A percentile compares a stretch with the other conserved stretches of the same genome.
Conservation (phyloP, 2,329 filamentous ascomycete genomes). For the Alternaria alternata region DNA sequence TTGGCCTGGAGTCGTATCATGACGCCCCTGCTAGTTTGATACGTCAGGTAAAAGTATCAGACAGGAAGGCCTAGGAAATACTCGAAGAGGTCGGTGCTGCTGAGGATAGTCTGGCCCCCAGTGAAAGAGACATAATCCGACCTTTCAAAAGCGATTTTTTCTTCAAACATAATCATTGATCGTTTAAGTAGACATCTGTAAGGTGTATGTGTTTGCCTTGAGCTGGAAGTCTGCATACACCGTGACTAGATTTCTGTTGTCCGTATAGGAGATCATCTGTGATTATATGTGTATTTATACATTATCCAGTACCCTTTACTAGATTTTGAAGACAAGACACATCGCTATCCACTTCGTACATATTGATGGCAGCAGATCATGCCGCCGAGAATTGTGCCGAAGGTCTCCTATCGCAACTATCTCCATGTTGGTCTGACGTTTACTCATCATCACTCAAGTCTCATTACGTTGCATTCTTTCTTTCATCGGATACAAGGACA, state of each 20-base stretch:
- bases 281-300: not conserved
- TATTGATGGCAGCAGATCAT: not conserved
- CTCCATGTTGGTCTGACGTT: not conserved
- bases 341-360: not conserved
- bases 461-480: not conserved
- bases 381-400: not conserved
- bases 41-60: not conserved
- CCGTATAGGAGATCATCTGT: not conserved
- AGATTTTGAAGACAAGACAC: not conserved
- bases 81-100: not conserved
- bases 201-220: not conserved
- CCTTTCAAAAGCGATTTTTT: not conserved
- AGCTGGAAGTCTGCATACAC: not conserved
- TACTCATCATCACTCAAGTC: not conserved
- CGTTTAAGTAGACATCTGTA: not conserved
- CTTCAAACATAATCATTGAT: not conserved
- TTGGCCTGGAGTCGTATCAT: conserved; percentile 10
- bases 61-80: not conserved
- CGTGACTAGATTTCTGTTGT: not conserved
- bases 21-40: not conserved
- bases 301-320: not conserved
- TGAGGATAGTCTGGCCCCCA: not conserved
- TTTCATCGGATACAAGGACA: not conserved
- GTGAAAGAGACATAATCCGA: not conserved
- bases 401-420: not conserved